Evolutionary conservation across 1,284 basidiomycete genomes (phyloP), one percentile per base, ranked within the genome.

Genomic region (Fistulina hepatica): DNA sequence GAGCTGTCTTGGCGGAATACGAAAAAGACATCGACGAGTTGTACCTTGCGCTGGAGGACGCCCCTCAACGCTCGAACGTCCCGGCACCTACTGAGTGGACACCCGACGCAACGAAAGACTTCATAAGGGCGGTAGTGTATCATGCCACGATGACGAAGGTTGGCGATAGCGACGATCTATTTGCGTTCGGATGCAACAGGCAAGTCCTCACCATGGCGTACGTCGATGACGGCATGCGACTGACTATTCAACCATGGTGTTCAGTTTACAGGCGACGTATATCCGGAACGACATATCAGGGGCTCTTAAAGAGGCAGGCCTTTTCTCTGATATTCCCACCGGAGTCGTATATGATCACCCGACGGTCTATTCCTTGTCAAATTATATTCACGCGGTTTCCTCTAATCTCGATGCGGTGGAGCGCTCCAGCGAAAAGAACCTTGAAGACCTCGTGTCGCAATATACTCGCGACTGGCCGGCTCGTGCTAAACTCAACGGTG

Each of bases 161-260:
- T 2, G 21, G 30, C 2, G 61, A 63, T 30, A 52, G 60, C 25
- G 61, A 55, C 28, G 64, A 69, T 45, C 43, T 69, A 12, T 69
- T 69, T 48, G 53, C 61, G 23, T 44, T 49, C 37, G 67, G 67
- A 12, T 63, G 63, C 31, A 65, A 69, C 42, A 67, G 64, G 65
- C 63, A 34, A 16, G 47, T 38, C 20, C 2, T 6, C 17, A 6
- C 9, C n/a, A 6, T 23, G n/a, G 4, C 6, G 16, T 13, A 21
- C 2, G n/a, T 5, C 19, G 19, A 34, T 12, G 11, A 16, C 11
- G 23, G 17, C 11, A 28, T 13, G 24, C 20, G 19, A 13, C 6
- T 34, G 33, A 19, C 19, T 34, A 34, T 11, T 21, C n/a, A 31
- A 31, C 7, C 13, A 8, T 27, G 40, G 7, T 19, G 8, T 9